Evolutionary conservation across 495 filamentous ascomycete genomes (phyloP), one percentile per base, ranked within the genome.

Genomic region (Platismatia glauca): DNA sequence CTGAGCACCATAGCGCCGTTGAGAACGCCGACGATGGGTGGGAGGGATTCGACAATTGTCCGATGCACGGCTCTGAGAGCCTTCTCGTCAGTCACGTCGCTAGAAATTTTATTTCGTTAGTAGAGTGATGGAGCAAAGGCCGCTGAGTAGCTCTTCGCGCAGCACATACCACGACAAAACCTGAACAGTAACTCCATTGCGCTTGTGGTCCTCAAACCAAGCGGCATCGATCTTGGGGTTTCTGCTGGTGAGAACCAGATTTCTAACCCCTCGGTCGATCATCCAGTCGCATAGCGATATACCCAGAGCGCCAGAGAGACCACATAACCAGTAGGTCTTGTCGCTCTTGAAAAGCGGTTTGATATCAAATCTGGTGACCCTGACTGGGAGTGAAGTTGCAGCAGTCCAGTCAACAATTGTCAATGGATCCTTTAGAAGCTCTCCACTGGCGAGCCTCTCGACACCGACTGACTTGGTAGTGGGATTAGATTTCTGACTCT

Each of bases 201-300:
- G 34, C 3, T 64, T 57, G 55, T 83, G 70, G 38, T 75, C 70
- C 11, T 63, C 58, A 50, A 78, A 65, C 81, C 82, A 84, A 12
- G 66, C 66, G 0, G 74, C 69, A 43, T 81, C 72, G 13, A 81
- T 64, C n/a, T 75, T 74, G 4, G 82, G 82, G 24, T 72, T 79
- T 7, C 84, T 78, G 35, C 55, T 57, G 24, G 55, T 57, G 7
- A 88, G 60, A 13, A 80, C 77, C 57, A 86, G 72, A 63, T 81
- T 69, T 2, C 75, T 68, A 0, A 84, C 84, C 0, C 84, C 84
- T 41, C 81, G 73, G 2, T 72, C 37, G 4, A 77, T 73, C 71
- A 87, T 81, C 67, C 84, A 81, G 4, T 76, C 70, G 64, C 82
- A 84, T 3, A 86, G 68, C 22, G 82, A 85, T 58, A 79, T 75